Percentiles rank a stretch among this genome's conserved stretches.
phyloP scores from a whole-genome alignment of 805 yeast genomes.

The Saccharomycopsis amapae region DNA sequence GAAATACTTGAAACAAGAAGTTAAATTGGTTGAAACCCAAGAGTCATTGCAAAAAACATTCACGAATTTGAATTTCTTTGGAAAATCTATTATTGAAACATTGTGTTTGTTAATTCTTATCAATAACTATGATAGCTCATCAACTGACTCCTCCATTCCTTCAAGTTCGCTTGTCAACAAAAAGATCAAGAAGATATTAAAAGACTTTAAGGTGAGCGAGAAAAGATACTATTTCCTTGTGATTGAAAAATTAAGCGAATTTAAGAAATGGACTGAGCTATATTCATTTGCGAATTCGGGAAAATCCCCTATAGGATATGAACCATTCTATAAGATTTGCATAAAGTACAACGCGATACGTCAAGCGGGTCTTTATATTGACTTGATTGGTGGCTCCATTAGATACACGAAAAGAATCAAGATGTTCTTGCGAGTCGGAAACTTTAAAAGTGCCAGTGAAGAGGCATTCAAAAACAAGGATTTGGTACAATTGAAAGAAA shows the following conservation, averaged over 20 bases:
- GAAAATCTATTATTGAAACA: slow-evolving; percentile 42
- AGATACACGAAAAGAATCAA: slow-evolving; percentile 41
- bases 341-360: slow-evolving; percentile 46
- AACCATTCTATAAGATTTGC: slow-evolving; percentile 52
- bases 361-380: slow-evolving; percentile 55
- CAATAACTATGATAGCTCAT: slow-evolving; percentile 34
- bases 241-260: slow-evolving; percentile 39
- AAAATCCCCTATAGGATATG: slow-evolving; percentile 68
- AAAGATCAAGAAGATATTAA: slow-evolving; percentile 41
- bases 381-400: slow-evolving; percentile 39
- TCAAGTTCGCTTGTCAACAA: slow-evolving; percentile 23
- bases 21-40: slow-evolving; percentile 38
- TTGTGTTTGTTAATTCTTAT: slow-evolving; percentile 38
- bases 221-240: slow-evolving; percentile 49
- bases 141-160: not conserved
- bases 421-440: slow-evolving; percentile 47
- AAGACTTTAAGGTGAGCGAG: slow-evolving; percentile 51
- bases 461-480: slow-evolving; percentile 41
- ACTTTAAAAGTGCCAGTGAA: slow-evolving; percentile 41
- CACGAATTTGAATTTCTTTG: slow-evolving; percentile 35
- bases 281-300: slow-evolving; percentile 42
- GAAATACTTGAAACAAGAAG: slow-evolving; percentile 38
- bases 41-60: slow-evolving; percentile 31
- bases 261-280: slow-evolving; percentile 49
- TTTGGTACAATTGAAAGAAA: slow-evolving; percentile 27